These are phyloP conservation scores for Rhynchosporium graminicola DNA, from an alignment of 2,329 filamentous ascomycete genomes.

Conservation along the genomic window DNA sequence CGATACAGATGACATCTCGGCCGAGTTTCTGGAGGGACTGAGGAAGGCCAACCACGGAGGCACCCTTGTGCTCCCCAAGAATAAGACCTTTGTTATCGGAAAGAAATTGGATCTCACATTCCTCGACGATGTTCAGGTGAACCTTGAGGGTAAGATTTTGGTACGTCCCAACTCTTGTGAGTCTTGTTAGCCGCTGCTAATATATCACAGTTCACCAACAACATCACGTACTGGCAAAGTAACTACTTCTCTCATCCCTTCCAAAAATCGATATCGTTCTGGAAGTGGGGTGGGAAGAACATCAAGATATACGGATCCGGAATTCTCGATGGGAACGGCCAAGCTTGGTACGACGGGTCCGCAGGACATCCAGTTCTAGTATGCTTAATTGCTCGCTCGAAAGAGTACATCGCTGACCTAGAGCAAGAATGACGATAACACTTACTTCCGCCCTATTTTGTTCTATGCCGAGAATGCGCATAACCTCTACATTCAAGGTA, in stretches of 20 bases:
- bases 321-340: constrained; percentile 34
- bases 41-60: constrained; percentile 60
- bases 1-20: constrained; percentile 57
- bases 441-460: constrained; percentile 58
- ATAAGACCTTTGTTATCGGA: constrained; percentile 44
- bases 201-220: constrained; percentile 55
- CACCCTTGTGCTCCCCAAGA: constrained; percentile 56
- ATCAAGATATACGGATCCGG: constrained; percentile 61
- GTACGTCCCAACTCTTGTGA: constrained; percentile 29
- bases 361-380: constrained; percentile 48
- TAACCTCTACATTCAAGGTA: constrained; percentile 56
- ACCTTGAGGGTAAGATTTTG: constrained; percentile 58
- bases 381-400: not conserved
- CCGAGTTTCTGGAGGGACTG: constrained; percentile 55
- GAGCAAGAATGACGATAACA: constrained; percentile 51
- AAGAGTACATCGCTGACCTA: not conserved
- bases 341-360: constrained; percentile 32
- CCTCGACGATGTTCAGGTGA: constrained; percentile 60
- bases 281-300: constrained; percentile 63
- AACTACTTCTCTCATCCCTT: constrained; percentile 53
- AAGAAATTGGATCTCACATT: constrained; percentile 64
- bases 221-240: constrained; percentile 65
- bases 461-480: constrained; percentile 64
- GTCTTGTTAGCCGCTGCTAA: constrained; percentile 35
- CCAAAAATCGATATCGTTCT: constrained; percentile 60